phyloP scores from a whole-genome alignment of 2,329 filamentous ascomycete species.

The Cytospora chrysosperma region DNA sequence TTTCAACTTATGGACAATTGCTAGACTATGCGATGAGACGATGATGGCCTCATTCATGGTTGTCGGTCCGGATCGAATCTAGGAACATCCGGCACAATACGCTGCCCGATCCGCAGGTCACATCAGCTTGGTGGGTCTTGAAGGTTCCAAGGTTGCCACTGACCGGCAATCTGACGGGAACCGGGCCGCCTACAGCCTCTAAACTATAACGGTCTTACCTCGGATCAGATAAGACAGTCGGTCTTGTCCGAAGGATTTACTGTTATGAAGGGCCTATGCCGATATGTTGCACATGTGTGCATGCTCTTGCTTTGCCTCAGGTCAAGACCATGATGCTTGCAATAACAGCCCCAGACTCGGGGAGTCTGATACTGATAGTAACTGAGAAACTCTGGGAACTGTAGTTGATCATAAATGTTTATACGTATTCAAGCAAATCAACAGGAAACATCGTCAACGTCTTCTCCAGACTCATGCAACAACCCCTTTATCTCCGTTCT shows the following conservation, averaged over 20 bases:
- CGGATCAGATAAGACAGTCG: constrained; percentile 18
- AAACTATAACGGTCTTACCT: not conserved
- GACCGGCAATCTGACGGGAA: constrained; percentile 14
- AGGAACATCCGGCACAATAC: not conserved
- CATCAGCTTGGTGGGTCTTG: not conserved
- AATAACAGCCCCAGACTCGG: not conserved
- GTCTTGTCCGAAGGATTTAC: not conserved
- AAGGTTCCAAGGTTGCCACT: no score
- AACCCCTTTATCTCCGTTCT: constrained; percentile 7
- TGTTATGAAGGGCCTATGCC: not conserved
- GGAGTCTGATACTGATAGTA: no score
- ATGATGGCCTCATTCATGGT: constrained; percentile 19
- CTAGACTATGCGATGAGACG: constrained; percentile 8
- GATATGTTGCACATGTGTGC: not conserved
- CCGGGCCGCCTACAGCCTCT: constrained; percentile 13
- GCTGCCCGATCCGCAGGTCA: constrained; percentile 8
- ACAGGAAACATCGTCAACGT: not conserved
- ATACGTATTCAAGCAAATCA: not conserved
- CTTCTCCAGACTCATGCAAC: not conserved
- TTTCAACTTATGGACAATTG: not conserved
- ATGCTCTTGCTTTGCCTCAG: not conserved
- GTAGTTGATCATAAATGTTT: not conserved
- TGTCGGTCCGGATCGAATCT: constrained; percentile 6
- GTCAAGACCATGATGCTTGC: not conserved
- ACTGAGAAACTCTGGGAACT: no score